Evolutionary conservation across 2,329 filamentous ascomycete species (phyloP).

Genomic region (Westerdykella ornata): DNA sequence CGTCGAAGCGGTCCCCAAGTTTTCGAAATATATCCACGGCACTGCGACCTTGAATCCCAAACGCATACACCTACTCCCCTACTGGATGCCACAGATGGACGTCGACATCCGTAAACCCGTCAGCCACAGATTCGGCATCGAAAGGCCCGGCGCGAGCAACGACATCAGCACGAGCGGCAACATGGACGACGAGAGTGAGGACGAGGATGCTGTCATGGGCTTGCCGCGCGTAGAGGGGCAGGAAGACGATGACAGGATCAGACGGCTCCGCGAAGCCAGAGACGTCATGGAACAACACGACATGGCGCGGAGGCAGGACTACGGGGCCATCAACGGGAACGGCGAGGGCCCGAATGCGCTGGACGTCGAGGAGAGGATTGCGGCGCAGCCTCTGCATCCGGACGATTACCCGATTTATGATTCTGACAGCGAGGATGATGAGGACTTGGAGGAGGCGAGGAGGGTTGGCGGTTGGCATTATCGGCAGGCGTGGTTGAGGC

Average conservation of each 20-base stretch:
- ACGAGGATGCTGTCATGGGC: constrained; percentile 40
- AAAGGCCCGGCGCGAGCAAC: constrained; percentile 66
- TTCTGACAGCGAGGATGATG: constrained; percentile 75
- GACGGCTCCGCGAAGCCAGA: constrained; percentile 45
- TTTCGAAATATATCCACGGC: constrained; percentile 98
- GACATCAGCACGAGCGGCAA: constrained; percentile 72
- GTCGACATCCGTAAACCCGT: constrained; percentile 92
- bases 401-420: constrained; percentile 86
- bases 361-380: constrained; percentile 80
- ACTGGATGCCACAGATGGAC: constrained; percentile 98
- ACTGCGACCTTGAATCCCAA: constrained; percentile 80
- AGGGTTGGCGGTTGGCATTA: constrained; percentile 72
- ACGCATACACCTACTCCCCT: constrained; percentile 83
- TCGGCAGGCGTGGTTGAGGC: constrained; percentile 49
- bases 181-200: constrained; percentile 67
- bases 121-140: constrained; percentile 84
- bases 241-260: constrained; percentile 41
- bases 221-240: constrained; percentile 25
- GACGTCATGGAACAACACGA: constrained; percentile 48
- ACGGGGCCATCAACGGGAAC: constrained; percentile 36
- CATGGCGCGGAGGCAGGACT: constrained; percentile 43
- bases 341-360: constrained; percentile 41
- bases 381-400: constrained; percentile 52
- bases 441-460: constrained; percentile 70
- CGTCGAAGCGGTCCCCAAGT: constrained; percentile 97